These are phyloP conservation scores for Trichophyton benhamiae DNA, from an alignment of 2,329 filamentous ascomycete genomes.

Conservation along the genomic window DNA sequence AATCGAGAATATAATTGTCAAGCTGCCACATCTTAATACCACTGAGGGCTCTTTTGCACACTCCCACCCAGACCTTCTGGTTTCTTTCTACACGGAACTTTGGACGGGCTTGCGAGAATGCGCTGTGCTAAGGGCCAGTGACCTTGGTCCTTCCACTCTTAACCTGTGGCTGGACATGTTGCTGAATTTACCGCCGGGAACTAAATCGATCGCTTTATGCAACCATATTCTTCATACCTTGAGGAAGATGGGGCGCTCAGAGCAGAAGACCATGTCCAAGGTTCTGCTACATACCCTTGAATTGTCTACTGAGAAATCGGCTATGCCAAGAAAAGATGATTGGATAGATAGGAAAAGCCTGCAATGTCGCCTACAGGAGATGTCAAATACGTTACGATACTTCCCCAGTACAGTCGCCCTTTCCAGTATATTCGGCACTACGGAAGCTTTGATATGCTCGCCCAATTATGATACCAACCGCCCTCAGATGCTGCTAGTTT, in stretches of 20 bases:
- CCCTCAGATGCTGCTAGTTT: constrained; percentile 19
- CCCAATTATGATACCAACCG: constrained; percentile 12
- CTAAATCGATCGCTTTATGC: constrained; percentile 17
- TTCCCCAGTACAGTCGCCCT: constrained; percentile 19
- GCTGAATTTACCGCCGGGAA: constrained; percentile 9
- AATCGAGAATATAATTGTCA: constrained; percentile 22
- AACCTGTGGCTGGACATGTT: constrained; percentile 24
- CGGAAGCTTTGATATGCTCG: constrained; percentile 21
- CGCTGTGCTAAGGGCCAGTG: constrained; percentile 23
- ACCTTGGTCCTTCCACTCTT: constrained; percentile 22
- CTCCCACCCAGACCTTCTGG: constrained; percentile 14
- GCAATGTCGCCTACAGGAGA: constrained; percentile 11
- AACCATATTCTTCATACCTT: constrained; percentile 20
- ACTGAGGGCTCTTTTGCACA: constrained; percentile 10
- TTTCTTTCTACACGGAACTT: constrained; percentile 20
- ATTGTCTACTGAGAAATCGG: neutral
- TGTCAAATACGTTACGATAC: constrained; percentile 14
- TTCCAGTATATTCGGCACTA: constrained; percentile 22
- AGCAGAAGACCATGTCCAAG: neutral
- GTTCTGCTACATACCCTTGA: neutral
- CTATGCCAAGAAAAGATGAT: neutral
- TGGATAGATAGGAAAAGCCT: neutral
- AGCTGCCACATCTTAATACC: constrained; percentile 17
- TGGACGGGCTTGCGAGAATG: constrained; percentile 29
- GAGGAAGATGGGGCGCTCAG: neutral